phyloP scores from a whole-genome alignment of 306 rosid species.

The Malus fusca region DNA sequence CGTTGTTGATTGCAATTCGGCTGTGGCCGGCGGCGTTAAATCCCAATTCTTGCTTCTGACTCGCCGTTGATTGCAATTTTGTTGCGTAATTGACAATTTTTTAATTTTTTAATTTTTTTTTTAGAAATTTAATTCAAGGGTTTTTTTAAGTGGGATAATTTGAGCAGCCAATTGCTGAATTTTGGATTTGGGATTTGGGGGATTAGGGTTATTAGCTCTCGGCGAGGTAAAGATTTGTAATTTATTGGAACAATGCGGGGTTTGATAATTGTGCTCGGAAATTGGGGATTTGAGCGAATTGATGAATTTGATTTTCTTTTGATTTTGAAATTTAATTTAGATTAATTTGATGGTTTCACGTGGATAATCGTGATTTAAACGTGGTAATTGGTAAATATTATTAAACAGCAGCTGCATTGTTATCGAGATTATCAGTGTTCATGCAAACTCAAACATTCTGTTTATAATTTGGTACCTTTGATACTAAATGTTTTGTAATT shows the following conservation, averaged over 20 bases:
- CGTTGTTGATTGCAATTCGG: neutral
- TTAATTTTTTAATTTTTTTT: neutral
- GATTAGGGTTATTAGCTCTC: neutral
- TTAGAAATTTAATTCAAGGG: no score
- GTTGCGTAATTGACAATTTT: neutral
- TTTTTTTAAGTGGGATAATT: neutral
- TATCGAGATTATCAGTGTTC: neutral
- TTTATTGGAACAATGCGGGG: neutral
- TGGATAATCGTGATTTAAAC: neutral
- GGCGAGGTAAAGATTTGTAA: neutral
- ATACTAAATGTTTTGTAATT: neutral
- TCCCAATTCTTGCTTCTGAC: neutral
- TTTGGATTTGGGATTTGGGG: slow-evolving; percentile 1
- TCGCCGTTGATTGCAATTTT: neutral
- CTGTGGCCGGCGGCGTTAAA: neutral
- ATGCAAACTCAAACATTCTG: neutral
- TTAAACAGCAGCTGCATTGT: neutral
- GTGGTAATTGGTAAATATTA: neutral
- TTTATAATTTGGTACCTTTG: neutral
- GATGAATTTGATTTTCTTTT: neutral
- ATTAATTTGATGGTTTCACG: neutral
- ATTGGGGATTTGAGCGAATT: neutral
- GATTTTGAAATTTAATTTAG: neutral
- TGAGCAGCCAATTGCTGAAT: neutral
- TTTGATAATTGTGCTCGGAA: neutral